Evolutionary conservation across 495 filamentous ascomycete species (phyloP).

Genomic region (Baudoinia panamericana): DNA sequence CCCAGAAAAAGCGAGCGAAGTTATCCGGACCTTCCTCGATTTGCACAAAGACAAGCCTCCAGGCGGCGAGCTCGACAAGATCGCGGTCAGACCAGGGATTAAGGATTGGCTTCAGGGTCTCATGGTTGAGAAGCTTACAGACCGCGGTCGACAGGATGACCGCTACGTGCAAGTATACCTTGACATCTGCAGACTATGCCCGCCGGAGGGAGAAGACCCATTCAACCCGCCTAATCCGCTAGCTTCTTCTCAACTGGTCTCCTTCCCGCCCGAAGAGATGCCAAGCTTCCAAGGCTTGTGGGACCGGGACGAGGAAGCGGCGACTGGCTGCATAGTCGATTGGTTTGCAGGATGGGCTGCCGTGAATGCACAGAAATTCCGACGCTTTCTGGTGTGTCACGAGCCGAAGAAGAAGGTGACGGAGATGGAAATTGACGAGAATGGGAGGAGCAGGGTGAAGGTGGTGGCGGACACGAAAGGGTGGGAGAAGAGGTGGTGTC

Average conservation of each 20-base stretch:
- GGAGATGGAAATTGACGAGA: constrained; percentile 1
- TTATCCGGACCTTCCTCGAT: constrained; percentile 11
- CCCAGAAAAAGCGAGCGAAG: constrained; percentile 12
- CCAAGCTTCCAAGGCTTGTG: constrained; percentile 8
- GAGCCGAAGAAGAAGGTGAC: constrained; percentile 6
- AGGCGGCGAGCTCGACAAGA: constrained; percentile 7
- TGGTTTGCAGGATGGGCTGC: constrained; percentile 14
- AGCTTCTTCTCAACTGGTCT: constrained; percentile 9
- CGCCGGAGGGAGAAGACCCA: constrained; percentile 8
- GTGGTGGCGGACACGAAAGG: constrained; percentile 5
- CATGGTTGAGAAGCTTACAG: not conserved
- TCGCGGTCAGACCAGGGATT: constrained; percentile 14
- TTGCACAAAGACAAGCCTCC: not conserved
- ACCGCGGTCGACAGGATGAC: not conserved
- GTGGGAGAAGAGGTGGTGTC: constrained; percentile 14
- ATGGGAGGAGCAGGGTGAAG: not conserved
- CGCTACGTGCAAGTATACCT: constrained; percentile 6
- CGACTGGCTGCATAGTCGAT: constrained; percentile 15
- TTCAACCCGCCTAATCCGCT: constrained; percentile 8
- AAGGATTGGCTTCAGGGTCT: constrained; percentile 11
- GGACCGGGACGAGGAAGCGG: constrained; percentile 9
- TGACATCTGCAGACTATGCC: constrained; percentile 12
- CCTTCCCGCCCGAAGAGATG: constrained; percentile 4
- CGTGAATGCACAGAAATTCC: not conserved
- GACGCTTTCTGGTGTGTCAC: constrained; percentile 17